Percentiles rank a stretch among this genome's conserved stretches.
phyloP scores from a whole-genome alignment of 2,329 filamentous ascomycete species.

The Dissoconium aciculare region DNA sequence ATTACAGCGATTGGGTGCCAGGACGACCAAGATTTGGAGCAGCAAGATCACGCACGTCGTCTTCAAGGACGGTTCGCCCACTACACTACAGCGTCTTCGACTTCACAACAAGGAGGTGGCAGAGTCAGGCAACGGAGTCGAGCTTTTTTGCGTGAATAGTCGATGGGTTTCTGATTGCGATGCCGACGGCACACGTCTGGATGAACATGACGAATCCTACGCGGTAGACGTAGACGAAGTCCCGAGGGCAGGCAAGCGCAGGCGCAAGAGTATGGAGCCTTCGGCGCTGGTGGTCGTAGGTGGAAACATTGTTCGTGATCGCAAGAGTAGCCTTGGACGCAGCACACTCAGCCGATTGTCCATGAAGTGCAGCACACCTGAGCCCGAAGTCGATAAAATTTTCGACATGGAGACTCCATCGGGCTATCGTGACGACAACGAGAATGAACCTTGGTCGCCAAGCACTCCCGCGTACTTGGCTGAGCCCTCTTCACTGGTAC shows the following conservation, averaged over 20 bases:
- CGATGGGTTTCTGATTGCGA: constrained; percentile 26
- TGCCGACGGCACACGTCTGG: constrained; percentile 16
- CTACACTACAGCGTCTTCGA: constrained; percentile 21
- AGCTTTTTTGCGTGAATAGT: constrained; percentile 24
- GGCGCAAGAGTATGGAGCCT: constrained; percentile 26
- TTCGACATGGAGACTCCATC: constrained; percentile 4
- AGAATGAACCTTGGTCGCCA: constrained; percentile 14
- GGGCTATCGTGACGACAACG: constrained; percentile 6
- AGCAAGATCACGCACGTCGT: constrained; percentile 25
- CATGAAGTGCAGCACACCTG: constrained; percentile 11
- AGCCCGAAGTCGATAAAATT: constrained; percentile 4
- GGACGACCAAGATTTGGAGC: constrained; percentile 23
- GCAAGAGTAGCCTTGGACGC: constrained; percentile 18
- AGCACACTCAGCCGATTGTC: constrained; percentile 16
- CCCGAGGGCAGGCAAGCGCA: constrained; percentile 18
- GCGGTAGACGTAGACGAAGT: constrained; percentile 22
- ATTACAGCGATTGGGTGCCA: constrained; percentile 23
- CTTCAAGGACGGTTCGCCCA: constrained; percentile 26
- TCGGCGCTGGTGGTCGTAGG: constrained; percentile 18
- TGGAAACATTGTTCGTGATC: constrained; percentile 21
- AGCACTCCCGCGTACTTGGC: constrained; percentile 20
- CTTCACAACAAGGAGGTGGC: constrained; percentile 21
- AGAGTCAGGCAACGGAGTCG: constrained; percentile 11
- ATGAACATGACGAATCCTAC: constrained; percentile 22
- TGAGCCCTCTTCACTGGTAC: constrained; percentile 17